Evolutionary conservation across 306 rosid genomes (phyloP).

Genomic region (Lathyrus tuberosus): DNA sequence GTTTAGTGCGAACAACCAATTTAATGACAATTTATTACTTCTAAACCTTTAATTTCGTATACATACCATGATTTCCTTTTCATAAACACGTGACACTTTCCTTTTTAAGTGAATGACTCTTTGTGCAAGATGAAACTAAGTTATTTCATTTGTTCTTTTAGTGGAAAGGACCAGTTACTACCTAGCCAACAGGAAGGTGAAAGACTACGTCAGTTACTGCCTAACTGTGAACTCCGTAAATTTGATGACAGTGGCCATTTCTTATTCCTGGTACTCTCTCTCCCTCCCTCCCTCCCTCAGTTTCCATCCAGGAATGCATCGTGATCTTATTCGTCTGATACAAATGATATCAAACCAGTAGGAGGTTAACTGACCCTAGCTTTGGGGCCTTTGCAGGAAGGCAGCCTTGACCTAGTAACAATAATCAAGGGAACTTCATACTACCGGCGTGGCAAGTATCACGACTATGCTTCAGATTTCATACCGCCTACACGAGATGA

Average conservation of each 20-base stretch:
- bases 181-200: slow-evolving; percentile 72
- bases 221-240: slow-evolving; percentile 61
- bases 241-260: slow-evolving; percentile 74
- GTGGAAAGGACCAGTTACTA: slow-evolving; percentile 76
- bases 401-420: slow-evolving; percentile 61
- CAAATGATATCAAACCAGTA: slow-evolving; percentile 13
- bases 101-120: slow-evolving; percentile 26
- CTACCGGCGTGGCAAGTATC: slow-evolving; percentile 73
- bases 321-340: slow-evolving; percentile 14
- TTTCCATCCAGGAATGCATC: slow-evolving; percentile 19
- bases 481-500: slow-evolving; percentile 68
- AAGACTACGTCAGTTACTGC: slow-evolving; percentile 52
- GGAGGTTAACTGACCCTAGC: slow-evolving; percentile 26
- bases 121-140: slow-evolving; percentile 35
- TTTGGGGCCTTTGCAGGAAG: slow-evolving; percentile 56
- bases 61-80: background rate
- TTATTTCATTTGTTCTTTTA: slow-evolving; percentile 44
- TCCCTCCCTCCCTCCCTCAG: slow-evolving; percentile 15
- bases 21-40: slow-evolving; percentile 6
- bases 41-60: background rate
- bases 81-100: slow-evolving; percentile 12
- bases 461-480: slow-evolving; percentile 70
- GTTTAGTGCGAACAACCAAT: slow-evolving; percentile 6
- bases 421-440: slow-evolving; percentile 63
- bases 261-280: slow-evolving; percentile 69